phyloP scores from a whole-genome alignment of 164 flowering plant species.

The Sextonia rubra region DNA sequence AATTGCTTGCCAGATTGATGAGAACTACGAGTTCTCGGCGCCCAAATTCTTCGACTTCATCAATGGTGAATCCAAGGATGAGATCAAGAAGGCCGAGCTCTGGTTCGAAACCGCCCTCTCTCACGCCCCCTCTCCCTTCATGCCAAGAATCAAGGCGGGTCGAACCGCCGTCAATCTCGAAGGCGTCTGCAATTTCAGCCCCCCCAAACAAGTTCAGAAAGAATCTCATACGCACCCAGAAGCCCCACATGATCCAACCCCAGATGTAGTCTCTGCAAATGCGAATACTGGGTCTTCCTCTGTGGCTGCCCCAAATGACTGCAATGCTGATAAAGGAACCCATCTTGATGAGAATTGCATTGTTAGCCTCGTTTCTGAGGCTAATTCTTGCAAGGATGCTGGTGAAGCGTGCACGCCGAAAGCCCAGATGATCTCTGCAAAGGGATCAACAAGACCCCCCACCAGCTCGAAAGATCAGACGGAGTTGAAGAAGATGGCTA shows the following conservation, averaged over 20 bases:
- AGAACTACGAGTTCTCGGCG: slow-evolving; percentile 76
- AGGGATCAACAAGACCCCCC: slow-evolving; percentile 14
- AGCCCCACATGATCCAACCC: background rate
- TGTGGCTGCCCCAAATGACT: background rate
- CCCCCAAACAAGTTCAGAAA: slow-evolving; percentile 46
- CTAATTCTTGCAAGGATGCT: slow-evolving; percentile 4
- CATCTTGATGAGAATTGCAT: too few species aligned
- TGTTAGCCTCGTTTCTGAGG: background rate
- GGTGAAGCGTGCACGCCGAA: slow-evolving; percentile 64
- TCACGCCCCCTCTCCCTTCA: slow-evolving; percentile 86
- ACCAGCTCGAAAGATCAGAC: slow-evolving; percentile 40
- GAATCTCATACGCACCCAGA: slow-evolving; percentile 13
- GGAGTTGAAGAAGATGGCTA: slow-evolving; percentile 46
- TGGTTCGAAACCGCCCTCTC: slow-evolving; percentile 71
- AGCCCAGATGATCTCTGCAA: slow-evolving; percentile 23
- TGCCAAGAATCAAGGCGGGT: slow-evolving; percentile 64
- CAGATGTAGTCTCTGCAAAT: background rate
- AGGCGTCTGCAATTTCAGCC: slow-evolving; percentile 61
- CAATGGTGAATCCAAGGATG: slow-evolving; percentile 60
- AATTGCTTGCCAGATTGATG: slow-evolving; percentile 40
- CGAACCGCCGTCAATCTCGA: slow-evolving; percentile 52
- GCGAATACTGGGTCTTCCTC: background rate
- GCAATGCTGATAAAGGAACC: background rate
- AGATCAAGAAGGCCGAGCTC: slow-evolving; percentile 50
- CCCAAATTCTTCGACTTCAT: slow-evolving; percentile 73